Evolutionary conservation across 768 basidiomycete species (phyloP), one percentile per base, ranked within the genome.

Genomic region (Macrolepiota fuliginosa): DNA sequence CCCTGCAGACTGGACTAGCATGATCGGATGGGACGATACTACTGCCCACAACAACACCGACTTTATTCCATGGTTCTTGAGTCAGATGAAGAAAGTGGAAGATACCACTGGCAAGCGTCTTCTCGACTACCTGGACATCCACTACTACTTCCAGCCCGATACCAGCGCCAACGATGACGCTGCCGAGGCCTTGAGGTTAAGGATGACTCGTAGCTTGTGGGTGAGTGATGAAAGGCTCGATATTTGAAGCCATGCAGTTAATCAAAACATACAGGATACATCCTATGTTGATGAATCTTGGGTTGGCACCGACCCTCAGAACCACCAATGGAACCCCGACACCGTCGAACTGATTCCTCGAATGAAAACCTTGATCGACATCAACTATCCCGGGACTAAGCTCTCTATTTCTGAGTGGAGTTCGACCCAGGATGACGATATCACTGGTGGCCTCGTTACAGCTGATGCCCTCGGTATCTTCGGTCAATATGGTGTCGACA

Each of bases 41-140:
- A 73, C 77, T 12, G 82, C 82, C 3, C 83, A 84, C 67, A 58
- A 75, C 65, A 82, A 82, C 64, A 79, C 73, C 35, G 83, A 84
- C 67, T 84, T 83, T 74, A 56, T 84, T 5, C 83, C 83, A 15
- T 84, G 82, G 82, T 83, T 84, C 78, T 72, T 84, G 52, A 53
- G 68, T 15, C 71, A 83, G 68, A 82, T 84, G 82, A 76, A 77
- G 37, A 64, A 70, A 6, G 71, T 72, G 2, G 76, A 78, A 45
- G 65, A 64, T 9, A 69, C 61, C 1, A 62, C 68, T 11, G 78
- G 80, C 2, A 74, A 78, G 64, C 72, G 82, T 12, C 70, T 83
- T 24, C 70, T 84, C n/a, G 83, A 84, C 67, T 82, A 77, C 68
- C 78, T 84, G 56, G 83, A 83, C 65, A 77, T 84, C 60, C 83